Base-by-base conservation (phyloP, 2,329 filamentous ascomycete genomes). In the Hymenoscyphus linearis region DNA sequence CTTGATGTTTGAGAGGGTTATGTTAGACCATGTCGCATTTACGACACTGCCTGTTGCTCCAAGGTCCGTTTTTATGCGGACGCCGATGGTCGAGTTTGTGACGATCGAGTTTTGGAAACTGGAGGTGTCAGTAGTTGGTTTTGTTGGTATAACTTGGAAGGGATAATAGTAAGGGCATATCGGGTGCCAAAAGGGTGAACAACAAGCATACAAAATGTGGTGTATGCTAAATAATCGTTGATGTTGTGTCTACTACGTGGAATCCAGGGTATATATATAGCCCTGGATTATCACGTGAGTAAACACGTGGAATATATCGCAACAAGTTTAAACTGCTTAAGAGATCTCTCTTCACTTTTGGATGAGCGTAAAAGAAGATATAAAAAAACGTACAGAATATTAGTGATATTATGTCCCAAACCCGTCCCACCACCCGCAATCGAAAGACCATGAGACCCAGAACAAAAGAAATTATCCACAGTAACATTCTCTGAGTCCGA, bases 11-110 rank as follows among this genome's bases (percentile, higher is more conserved):
- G 71, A 72, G 55, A 81, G 67, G 2, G 72, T 74, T 62, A 80
- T 80, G 65, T 78, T 75, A 62, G 74, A 71, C 71, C 78, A 80
- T 26, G 72, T 74, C 50, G 80, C 69, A 58, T 75, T 73, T 52
- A 67, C 67, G 4, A 76, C 70, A 58, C 68, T 70, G 18, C 74
- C 74, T 6, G 73, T 76, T 10, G 72, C 72, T 31, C 69, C 70
- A 40, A 61, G 69, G 59, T 75, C 74, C 1, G 70, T 68, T 65
- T 76, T 76, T 52, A 76, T 76, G 26, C 74, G 68, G 16, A 69
- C 68, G 2, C 73, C 74, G 52, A 74, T 71, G 27, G 65, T 63
- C 26, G 66, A 67, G 62, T 71, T 69, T 34, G 66, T 55, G 26
- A 71, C 62, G 3, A 52, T 47, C 16, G 64, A 67, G 64, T 72